A percentile compares a stretch with the other conserved stretches of the same genome.
phyloP scores from a whole-genome alignment of 169 alveolate genomes.

The Plasmodium reichenowi region DNA sequence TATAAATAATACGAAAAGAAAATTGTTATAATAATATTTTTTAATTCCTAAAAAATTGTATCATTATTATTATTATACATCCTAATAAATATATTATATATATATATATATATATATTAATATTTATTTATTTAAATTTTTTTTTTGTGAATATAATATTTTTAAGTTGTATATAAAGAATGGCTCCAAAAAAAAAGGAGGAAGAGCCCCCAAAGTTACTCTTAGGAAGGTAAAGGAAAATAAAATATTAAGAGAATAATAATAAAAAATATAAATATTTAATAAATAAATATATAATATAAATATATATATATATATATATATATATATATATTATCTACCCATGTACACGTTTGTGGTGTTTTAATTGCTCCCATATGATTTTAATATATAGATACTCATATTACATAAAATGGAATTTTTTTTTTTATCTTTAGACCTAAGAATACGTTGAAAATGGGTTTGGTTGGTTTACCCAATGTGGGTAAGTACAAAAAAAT shows the following conservation, averaged over 20 bases:
- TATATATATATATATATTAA: too few relatives aligned
- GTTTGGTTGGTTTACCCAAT: slow-evolving; percentile 99
- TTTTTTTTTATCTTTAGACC: slow-evolving; percentile 83
- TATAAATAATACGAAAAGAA: too few relatives aligned
- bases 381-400: not conserved
- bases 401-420: not conserved
- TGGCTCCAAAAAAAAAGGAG: slow-evolving; percentile 90
- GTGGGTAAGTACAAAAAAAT: slow-evolving; percentile 90
- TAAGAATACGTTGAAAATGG: slow-evolving; percentile 95
- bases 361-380: not conserved
- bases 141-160: too few relatives aligned
- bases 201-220: slow-evolving; percentile 80
- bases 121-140: too few relatives aligned
- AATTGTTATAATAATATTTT: too few relatives aligned
- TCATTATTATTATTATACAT: too few relatives aligned
- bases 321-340: not conserved
- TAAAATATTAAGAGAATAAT: too few relatives aligned
- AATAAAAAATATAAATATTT: not conserved
- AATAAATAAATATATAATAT: not conserved
- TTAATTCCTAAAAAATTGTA: too few relatives aligned
- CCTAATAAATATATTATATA: too few relatives aligned
- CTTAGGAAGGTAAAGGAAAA: slow-evolving; percentile 74
- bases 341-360: not conserved
- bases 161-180: slow-evolving; percentile 8
- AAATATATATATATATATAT: not conserved